Evolutionary conservation across 176 grass and related monocot genomes (phyloP).

Genomic region (Musa acuminata): DNA sequence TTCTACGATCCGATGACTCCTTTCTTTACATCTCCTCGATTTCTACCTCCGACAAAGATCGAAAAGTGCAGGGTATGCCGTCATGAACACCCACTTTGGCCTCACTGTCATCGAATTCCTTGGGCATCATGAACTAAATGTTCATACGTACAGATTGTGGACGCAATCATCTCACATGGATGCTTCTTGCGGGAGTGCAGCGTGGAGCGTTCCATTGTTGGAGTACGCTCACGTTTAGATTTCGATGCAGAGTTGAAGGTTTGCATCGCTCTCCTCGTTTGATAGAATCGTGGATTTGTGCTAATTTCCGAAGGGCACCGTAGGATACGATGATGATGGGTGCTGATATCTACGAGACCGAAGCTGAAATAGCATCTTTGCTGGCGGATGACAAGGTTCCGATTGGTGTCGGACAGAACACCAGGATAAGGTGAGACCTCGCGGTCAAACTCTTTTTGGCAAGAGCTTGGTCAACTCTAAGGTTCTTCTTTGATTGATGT

Average conservation of each 20-base stretch:
- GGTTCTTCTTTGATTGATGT: constrained; percentile 2
- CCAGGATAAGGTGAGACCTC: constrained; percentile 49
- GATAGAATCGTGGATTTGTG: not conserved
- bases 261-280: not conserved
- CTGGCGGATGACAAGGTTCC: constrained; percentile 43
- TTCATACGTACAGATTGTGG: constrained; percentile 30
- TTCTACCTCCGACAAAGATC: constrained; percentile 50
- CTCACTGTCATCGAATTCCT: not conserved
- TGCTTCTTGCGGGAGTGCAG: constrained; percentile 60
- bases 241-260: constrained; percentile 47
- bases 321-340: constrained; percentile 88
- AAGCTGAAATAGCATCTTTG: constrained; percentile 39
- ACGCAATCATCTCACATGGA: constrained; percentile 53
- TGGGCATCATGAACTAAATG: constrained; percentile 5
- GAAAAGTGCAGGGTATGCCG: constrained; percentile 53
- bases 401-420: constrained; percentile 57
- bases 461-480: not conserved
- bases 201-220: constrained; percentile 48
- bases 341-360: constrained; percentile 47
- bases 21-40: constrained; percentile 53
- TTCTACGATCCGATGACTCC: constrained; percentile 65
- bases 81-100: not conserved
- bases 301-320: not conserved
- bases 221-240: constrained; percentile 46
- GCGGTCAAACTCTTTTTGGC: not conserved